These are phyloP conservation scores for Sugiyamaella neomexicana DNA, from an alignment of 1,139 yeast genomes.

Conservation along the genomic window DNA sequence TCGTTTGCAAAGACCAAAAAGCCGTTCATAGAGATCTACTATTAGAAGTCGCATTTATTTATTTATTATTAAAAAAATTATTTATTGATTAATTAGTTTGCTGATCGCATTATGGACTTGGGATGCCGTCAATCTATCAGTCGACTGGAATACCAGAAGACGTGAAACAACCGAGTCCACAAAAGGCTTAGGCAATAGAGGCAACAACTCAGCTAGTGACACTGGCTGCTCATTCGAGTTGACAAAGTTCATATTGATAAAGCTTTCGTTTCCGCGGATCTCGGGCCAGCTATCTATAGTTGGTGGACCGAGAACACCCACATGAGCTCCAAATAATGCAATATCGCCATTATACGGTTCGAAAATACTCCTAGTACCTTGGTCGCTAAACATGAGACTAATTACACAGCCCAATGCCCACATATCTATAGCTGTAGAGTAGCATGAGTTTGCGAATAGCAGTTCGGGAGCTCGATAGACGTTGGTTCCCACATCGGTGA, in stretches of 20 bases:
- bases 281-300: conserved; percentile 51
- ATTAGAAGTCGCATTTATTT: conserved; percentile 15
- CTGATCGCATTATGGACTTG: conserved; percentile 25
- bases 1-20: conserved; percentile 24
- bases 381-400: conserved; percentile 50
- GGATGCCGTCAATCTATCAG: conserved; percentile 41
- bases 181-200: conserved; percentile 37
- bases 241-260: conserved; percentile 42
- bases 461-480: conserved; percentile 84
- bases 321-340: conserved; percentile 60
- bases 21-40: conserved; percentile 32
- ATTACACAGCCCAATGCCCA: conserved; percentile 78
- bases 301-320: conserved; percentile 71
- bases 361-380: conserved; percentile 47
- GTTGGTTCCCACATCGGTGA: conserved; percentile 72
- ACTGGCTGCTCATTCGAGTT: conserved; percentile 22
- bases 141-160: conserved; percentile 47
- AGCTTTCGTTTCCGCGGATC: conserved; percentile 45
- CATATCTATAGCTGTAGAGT: conserved; percentile 65
- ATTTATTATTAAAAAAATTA: background rate
- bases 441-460: conserved; percentile 64
- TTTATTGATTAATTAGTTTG: conserved; percentile 12
- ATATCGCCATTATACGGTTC: conserved; percentile 55
- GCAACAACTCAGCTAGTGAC: conserved; percentile 20
- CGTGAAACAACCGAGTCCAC: conserved; percentile 37